phyloP scores from a whole-genome alignment of 495 filamentous ascomycete species.

The Pseudevernia furfuracea region DNA sequence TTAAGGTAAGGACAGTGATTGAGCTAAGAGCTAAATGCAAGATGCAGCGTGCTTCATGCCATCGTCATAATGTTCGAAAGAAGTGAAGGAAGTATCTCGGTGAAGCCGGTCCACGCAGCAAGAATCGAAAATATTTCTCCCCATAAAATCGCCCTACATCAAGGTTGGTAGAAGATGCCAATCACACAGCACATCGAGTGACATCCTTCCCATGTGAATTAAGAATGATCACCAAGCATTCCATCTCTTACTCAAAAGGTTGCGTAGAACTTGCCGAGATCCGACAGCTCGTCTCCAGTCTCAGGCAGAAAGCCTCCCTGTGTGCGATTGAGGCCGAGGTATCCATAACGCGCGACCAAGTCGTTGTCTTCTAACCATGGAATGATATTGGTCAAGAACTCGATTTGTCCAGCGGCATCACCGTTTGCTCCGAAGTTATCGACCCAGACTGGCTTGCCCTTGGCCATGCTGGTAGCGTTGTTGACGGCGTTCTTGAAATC shows the following conservation, averaged over 20 bases:
- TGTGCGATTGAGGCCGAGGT: conserved; percentile 8
- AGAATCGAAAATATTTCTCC: background rate
- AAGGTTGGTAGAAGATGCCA: background rate
- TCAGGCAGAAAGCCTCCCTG: conserved; percentile 13
- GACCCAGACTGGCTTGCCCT: conserved; percentile 20
- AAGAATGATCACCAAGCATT: background rate
- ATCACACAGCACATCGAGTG: background rate
- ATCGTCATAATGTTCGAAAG: background rate
- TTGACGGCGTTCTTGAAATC: conserved; percentile 19
- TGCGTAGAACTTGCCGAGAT: conserved; percentile 15
- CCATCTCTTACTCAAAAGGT: conserved; percentile 6
- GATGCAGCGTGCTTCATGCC: background rate
- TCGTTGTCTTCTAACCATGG: conserved; percentile 20
- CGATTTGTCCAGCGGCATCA: conserved; percentile 34
- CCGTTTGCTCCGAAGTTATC: conserved; percentile 21
- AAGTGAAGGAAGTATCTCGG: background rate
- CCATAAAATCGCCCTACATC: background rate
- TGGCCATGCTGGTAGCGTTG: conserved; percentile 15
- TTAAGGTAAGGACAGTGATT: conserved; percentile 2
- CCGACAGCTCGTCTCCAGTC: conserved; percentile 6
- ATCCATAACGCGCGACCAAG: conserved; percentile 19
- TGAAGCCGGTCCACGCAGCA: background rate
- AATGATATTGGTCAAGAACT: conserved; percentile 37
- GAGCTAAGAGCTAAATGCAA: background rate
- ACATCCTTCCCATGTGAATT: background rate